A percentile compares a stretch with the other conserved stretches of the same genome.
phyloP scores from a whole-genome alignment of 2,329 filamentous ascomycete species.

The Capronia coronata region DNA sequence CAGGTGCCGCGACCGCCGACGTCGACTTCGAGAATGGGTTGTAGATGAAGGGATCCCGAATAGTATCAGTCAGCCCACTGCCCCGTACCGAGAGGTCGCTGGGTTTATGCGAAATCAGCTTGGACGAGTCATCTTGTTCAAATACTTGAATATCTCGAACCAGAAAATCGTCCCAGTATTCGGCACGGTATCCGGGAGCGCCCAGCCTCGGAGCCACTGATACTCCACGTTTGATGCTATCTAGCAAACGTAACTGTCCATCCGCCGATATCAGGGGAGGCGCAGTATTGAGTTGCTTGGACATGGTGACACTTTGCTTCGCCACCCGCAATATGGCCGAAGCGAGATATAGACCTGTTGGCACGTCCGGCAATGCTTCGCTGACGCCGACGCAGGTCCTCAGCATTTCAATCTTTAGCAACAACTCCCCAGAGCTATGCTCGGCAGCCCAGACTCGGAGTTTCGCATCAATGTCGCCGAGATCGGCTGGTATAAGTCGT shows the following conservation, averaged over 20 bases:
- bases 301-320: conserved; percentile 64
- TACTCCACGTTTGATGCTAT: conserved; percentile 79
- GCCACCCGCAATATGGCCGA: conserved; percentile 75
- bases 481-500: conserved; percentile 4
- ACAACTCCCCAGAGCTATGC: conserved; percentile 63
- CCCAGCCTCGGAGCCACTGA: conserved; percentile 70
- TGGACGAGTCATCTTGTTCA: conserved; percentile 52
- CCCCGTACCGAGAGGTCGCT: conserved; percentile 41
- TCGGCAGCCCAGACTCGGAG: conserved; percentile 16
- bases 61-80: conserved; percentile 34
- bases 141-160: conserved; percentile 70
- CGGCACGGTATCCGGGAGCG: conserved; percentile 61
- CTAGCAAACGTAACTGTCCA: conserved; percentile 76
- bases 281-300: conserved; percentile 41
- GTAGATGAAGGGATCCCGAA: conserved; percentile 80
- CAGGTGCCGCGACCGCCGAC: conserved; percentile 52
- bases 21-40: conserved; percentile 79
- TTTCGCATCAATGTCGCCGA: conserved; percentile 11
- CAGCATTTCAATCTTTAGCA: conserved; percentile 78
- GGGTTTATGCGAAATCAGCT: conserved; percentile 59
- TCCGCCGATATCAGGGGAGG: conserved; percentile 47
- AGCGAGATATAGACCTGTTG: conserved; percentile 81
- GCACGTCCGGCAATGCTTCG: conserved; percentile 86
- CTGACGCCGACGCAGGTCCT: conserved; percentile 88
- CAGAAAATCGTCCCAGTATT: conserved; percentile 97